Evolutionary conservation across 768 basidiomycete genomes (phyloP).

Genomic region (Mycena belliarum): DNA sequence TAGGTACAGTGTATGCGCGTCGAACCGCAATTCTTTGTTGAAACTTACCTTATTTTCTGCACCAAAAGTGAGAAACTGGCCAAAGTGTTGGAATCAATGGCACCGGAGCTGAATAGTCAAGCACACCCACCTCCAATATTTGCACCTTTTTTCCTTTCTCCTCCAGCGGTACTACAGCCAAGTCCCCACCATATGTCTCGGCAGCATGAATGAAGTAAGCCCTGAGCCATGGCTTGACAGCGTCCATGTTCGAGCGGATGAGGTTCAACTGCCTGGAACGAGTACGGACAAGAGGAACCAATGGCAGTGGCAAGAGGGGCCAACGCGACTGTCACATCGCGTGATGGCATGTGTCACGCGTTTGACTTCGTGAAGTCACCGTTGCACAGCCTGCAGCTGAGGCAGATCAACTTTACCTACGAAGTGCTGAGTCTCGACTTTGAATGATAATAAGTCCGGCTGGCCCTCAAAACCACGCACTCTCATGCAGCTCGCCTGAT

Average conservation of each 20-base stretch:
- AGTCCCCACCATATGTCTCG: slow-evolving; percentile 51
- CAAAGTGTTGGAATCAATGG: not conserved
- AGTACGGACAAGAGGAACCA: too few relatives aligned
- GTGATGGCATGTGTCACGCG: not conserved
- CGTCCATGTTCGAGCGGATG: not conserved
- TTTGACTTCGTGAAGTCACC: too few relatives aligned
- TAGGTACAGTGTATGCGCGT: not conserved
- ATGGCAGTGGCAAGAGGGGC: too few relatives aligned
- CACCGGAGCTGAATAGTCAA: not conserved
- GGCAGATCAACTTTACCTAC: too few relatives aligned
- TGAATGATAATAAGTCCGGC: too few relatives aligned
- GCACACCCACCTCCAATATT: slow-evolving; percentile 50
- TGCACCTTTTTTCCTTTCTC: slow-evolving; percentile 55
- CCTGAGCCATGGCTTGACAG: slow-evolving; percentile 55
- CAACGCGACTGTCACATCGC: not conserved
- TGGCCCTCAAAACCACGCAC: too few relatives aligned
- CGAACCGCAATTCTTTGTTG: not conserved
- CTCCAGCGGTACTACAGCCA: slow-evolving; percentile 34
- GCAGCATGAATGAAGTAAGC: slow-evolving; percentile 52
- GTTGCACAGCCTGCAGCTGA: too few relatives aligned
- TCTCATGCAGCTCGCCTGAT: too few relatives aligned
- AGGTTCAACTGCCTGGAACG: not conserved
- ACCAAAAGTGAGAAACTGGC: slow-evolving; percentile 3
- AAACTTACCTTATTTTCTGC: slow-evolving; percentile 9
- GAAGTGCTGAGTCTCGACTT: too few relatives aligned